These are phyloP conservation scores for Solanum rostratum DNA, from an alignment of 257 asterid genomes.

Conservation along the genomic window DNA sequence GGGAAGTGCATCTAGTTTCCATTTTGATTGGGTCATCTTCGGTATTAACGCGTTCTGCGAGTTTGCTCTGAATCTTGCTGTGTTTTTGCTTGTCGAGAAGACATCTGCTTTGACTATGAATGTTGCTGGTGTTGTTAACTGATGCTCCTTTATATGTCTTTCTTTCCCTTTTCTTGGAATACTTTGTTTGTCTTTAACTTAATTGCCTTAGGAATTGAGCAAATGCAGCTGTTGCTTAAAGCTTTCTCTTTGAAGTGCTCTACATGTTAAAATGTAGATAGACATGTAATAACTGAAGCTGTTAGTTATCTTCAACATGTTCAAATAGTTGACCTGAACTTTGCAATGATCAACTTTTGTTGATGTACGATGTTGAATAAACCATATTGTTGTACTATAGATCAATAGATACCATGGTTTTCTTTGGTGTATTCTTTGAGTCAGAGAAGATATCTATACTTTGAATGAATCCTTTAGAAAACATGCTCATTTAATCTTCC, in stretches of 20 bases:
- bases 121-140: slow-evolving; percentile 63
- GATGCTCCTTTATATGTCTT: not conserved
- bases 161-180: not conserved
- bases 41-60: slow-evolving; percentile 59
- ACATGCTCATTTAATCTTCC: not conserved
- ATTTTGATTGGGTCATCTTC: slow-evolving; percentile 35
- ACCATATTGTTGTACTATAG: not conserved
- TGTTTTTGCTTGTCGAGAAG: slow-evolving; percentile 58
- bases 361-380: not conserved
- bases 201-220: not conserved
- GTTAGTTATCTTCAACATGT: not conserved
- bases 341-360: not conserved
- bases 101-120: slow-evolving; percentile 68
- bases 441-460: not conserved
- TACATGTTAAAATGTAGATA: not conserved
- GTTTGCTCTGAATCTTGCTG: slow-evolving; percentile 55
- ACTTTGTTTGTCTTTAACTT: not conserved
- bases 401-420: not conserved
- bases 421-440: not conserved
- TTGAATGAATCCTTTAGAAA: not conserved
- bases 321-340: not conserved
- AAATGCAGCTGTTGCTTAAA: not conserved
- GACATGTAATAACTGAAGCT: not conserved
- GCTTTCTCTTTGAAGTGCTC: not conserved
- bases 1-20: slow-evolving; percentile 41